Base-by-base conservation (phyloP, 352 stramenopile species). In the Globisporangium rhizosaccharum region DNA sequence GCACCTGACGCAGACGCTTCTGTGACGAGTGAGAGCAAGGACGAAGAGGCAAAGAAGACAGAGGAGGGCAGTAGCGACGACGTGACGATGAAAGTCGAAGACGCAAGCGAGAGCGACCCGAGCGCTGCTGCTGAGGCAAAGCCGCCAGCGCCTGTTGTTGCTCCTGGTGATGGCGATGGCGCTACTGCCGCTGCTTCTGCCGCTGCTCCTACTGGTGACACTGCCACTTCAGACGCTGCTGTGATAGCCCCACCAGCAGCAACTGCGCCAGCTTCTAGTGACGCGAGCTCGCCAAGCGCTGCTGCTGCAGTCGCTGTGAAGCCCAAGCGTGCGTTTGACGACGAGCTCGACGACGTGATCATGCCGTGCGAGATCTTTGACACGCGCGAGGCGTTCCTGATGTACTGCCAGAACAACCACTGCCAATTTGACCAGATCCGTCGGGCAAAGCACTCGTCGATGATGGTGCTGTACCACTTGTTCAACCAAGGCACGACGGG, bases 281-380 rank as follows among this genome's bases (percentile, higher is more conserved):
- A 33, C 6, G 33, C 33, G 33, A 39, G 8, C 33, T 5, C 33
- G 10, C 11, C 33, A 5, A 39, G 6, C 6, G 8, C 33, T 12
- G 8, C 44, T 20, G 55, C 56, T 54, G 49, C 48, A 60, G 49
- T 51, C 30, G 49, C 48, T 61, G 49, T 52, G 25, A 72, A 70
- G 57, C 47, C 20, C 11, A 87, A 53, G 65, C 88, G 67, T 58
- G 71, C 56, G 28, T 53, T 26, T 33, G 25, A 71, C 28, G 78
- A 89, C 17, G 85, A 93, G 26, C 59, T 90, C 47, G 82, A 89
- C 52, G 91, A 97, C 51, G 90, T 98, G 69, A 96, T 98, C 64
- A 96, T 98, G 85, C 96, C 98, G 53, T 98, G 92, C 59, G 96
- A 99, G 69, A 98, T 98, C 61, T 96, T 98, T 50, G 83, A 96